Evolutionary conservation across 1,139 yeast species (phyloP), one percentile per base, ranked within the genome.

Genomic region (Saccharomyces hybrid): DNA sequence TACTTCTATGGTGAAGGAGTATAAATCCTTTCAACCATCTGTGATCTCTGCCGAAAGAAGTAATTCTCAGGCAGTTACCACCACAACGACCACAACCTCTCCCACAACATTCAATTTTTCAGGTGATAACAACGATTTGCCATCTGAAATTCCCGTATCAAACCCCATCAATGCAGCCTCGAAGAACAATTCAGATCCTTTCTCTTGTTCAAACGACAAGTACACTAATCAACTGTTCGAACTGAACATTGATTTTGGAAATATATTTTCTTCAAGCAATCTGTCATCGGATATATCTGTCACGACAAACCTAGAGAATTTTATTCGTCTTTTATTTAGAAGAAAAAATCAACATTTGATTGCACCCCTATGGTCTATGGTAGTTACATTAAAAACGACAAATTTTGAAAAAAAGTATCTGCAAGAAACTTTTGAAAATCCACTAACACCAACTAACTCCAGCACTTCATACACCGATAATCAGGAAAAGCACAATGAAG

Each of bases 341-440:
- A 59, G 63, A 53, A 63, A 61, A 49, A 63, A 61, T 34, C 64
- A 59, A 49, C 62, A 60, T 50, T 46, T 62, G 30, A 59, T 68
- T 23, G 63, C 71, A 63, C 89, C 90, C 2, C 68, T 84, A 28
- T 85, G 91, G 91, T 76, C 86, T 0, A 75, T 84, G 55, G 68
- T 84, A 6, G 84, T 86, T 4, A 86, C 87, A 0, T 71, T 79
- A 20, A 82, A 80, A 59, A 79, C 86, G 0, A 77, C 84, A 66
- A 71, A 78, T 52, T 72, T 62, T 47, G 70, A 67, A 55, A 66
- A 60, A 48, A 63, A 59, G 53, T 61, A 61, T 50, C 47, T 67
- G 41, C 53, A 56, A 44, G 59, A 53, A 9, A 53, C 50, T 28
- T 53, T 46, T 25, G 57, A 53, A 14, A 53, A 55, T 6, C 23